Conservation (phyloP, 176 grass and related monocot species). For the Oryza glaberrima region DNA sequence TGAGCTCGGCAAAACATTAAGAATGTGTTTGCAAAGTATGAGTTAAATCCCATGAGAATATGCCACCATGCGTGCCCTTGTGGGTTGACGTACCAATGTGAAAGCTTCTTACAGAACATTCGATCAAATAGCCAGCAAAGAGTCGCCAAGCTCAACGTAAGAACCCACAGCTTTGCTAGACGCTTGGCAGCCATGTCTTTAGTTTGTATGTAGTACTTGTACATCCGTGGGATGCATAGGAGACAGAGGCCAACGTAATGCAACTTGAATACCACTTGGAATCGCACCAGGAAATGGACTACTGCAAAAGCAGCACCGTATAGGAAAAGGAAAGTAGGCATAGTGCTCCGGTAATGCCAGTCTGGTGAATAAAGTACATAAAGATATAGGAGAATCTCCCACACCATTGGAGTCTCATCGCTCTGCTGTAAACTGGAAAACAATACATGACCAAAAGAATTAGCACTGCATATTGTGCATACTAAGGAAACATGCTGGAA, state of each 20-base stretch:
- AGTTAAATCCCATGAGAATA: conserved; percentile 87
- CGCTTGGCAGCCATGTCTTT: conserved; percentile 71
- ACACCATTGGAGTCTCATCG: conserved; percentile 89
- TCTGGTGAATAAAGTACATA: conserved; percentile 96
- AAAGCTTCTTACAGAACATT: conserved; percentile 74
- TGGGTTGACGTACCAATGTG: conserved; percentile 78
- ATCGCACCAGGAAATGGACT: conserved; percentile 68
- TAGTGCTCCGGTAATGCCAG: conserved; percentile 88
- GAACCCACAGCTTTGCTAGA: conserved; percentile 74
- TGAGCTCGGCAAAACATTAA: conserved; percentile 91
- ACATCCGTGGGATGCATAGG: conserved; percentile 87
- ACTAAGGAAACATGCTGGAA: not conserved
- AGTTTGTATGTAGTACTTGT: conserved; percentile 94
- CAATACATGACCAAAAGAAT: conserved; percentile 22
- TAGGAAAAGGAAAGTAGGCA: conserved; percentile 88
- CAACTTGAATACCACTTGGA: conserved; percentile 76
- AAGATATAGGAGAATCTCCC: conserved; percentile 83
- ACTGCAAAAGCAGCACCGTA: conserved; percentile 77
- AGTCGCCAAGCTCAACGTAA: conserved; percentile 57
- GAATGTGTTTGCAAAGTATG: conserved; percentile 86
- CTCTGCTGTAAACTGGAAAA: conserved; percentile 80
- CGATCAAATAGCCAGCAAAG: conserved; percentile 80
- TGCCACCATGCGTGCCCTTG: conserved; percentile 94
- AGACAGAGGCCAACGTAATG: conserved; percentile 80
- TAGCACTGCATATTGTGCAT: not conserved